Evolutionary conservation across 2,329 filamentous ascomycete genomes (phyloP), one percentile per base, ranked within the genome.

Genomic region (Paecilomyces dactylethromorphus): DNA sequence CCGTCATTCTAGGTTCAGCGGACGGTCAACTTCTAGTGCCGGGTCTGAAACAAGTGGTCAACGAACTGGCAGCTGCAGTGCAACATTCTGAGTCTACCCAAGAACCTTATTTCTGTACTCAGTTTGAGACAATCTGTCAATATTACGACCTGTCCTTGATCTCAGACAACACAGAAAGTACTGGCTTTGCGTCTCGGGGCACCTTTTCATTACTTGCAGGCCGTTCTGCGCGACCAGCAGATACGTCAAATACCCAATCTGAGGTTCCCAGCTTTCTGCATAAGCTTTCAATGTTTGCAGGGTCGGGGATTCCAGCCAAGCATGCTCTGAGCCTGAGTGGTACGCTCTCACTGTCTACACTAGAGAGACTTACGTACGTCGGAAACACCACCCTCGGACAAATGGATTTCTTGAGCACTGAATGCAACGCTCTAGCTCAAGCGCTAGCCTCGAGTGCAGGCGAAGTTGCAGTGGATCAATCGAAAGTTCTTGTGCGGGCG

Each of bases 371-470:
- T 53, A 76, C 81, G 55, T 74, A 71, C 1, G 71, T 86, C 18
- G 74, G 75, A 12, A 76, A 80, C 24, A 83, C 87, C 0, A 82
- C 77, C 53, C 74, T 91, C 45, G 81, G 81, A 53, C 84, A 85
- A 50, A 74, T 91, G 54, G 79, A 82, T 52, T 78, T 88, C 18
- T 77, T 91, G 0, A 86, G 89, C 70, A 76, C 79, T 1, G 88
- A 91, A 67, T 74, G 90, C 55, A 84, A 85, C 8, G 76, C 82
- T 2, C 75, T 90, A 60, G 84, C 84, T 10, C 78, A 79, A 52
- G 81, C 84, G 58, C 65, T 89, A 26, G 74, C 81, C 54, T 69
- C 73, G 35, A 78, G 84, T 59, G 81, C 80, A 57, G 67, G 74
- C 32, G 73, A 83, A 26, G 71, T 88, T 50, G 71, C 78, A 3